These are phyloP conservation scores for Penicillium steckii DNA, from an alignment of 495 filamentous ascomycete species.

Conservation along the genomic window DNA sequence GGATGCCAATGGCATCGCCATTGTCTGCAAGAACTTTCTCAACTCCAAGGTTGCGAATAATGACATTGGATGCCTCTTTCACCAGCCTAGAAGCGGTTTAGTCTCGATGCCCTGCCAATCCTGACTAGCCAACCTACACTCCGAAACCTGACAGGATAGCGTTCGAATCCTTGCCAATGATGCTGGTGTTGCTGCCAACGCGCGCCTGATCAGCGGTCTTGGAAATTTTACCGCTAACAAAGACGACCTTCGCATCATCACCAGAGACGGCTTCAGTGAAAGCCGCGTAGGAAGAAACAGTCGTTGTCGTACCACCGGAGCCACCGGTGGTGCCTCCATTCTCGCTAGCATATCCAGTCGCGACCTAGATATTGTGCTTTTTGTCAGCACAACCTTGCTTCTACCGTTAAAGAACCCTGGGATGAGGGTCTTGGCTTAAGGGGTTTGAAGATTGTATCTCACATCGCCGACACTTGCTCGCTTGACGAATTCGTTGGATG, in stretches of 20 bases:
- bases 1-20: conserved; percentile 60
- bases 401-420: too few species aligned
- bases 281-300: conserved; percentile 55
- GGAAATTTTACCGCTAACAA: conserved; percentile 47
- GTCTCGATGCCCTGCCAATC: not conserved
- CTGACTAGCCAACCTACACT: conserved; percentile 23
- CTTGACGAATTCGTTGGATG: conserved; percentile 18
- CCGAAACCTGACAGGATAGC: conserved; percentile 33
- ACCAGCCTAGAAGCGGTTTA: conserved; percentile 28
- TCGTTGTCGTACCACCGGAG: conserved; percentile 55
- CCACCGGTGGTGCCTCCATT: conserved; percentile 61
- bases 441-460: not conserved
- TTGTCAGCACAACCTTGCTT: too few species aligned
- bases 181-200: conserved; percentile 54
- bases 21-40: conserved; percentile 55
- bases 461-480: conserved; percentile 31
- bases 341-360: conserved; percentile 40
- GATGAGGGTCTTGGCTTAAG: too few species aligned
- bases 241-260: conserved; percentile 45
- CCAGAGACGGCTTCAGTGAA: conserved; percentile 50
- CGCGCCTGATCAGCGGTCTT: conserved; percentile 40
- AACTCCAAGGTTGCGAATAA: conserved; percentile 62
- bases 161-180: conserved; percentile 43
- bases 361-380: conserved; percentile 14
- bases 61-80: conserved; percentile 55